A percentile compares a stretch with the other conserved stretches of the same genome.
Evolutionary conservation across 169 alveolate genomes (phyloP).

Genomic region (Plasmodium reichenowi): DNA sequence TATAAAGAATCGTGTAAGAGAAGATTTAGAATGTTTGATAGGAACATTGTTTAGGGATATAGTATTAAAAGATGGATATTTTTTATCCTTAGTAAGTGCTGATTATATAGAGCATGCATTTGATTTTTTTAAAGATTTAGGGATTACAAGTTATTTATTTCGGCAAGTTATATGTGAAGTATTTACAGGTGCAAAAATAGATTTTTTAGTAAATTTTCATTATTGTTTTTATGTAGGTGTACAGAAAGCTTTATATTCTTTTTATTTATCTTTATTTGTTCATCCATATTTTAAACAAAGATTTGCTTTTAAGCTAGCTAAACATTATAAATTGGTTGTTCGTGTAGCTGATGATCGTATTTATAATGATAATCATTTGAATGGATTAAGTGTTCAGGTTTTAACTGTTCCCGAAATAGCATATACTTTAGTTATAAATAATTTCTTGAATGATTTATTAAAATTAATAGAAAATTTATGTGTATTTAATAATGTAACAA

Average conservation of each 20-base stretch:
- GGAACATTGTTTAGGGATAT: slow-evolving; percentile 57
- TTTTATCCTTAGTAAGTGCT: slow-evolving; percentile 29
- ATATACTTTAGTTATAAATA: slow-evolving; percentile 61
- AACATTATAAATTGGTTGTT: slow-evolving; percentile 24
- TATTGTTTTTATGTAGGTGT: slow-evolving; percentile 36
- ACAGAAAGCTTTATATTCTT: slow-evolving; percentile 42
- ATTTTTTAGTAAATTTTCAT: slow-evolving; percentile 49
- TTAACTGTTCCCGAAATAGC: slow-evolving; percentile 68
- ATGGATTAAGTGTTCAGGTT: slow-evolving; percentile 52
- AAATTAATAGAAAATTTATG: slow-evolving; percentile 42
- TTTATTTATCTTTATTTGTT: slow-evolving; percentile 58
- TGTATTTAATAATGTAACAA: slow-evolving; percentile 17
- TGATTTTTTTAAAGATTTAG: slow-evolving; percentile 66
- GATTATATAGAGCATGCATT: slow-evolving; percentile 47
- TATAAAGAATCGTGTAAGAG: slow-evolving; percentile 28
- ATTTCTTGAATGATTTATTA: slow-evolving; percentile 50
- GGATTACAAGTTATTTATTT: slow-evolving; percentile 57
- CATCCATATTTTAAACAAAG: slow-evolving; percentile 67
- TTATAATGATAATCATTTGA: slow-evolving; percentile 28
- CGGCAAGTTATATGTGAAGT: slow-evolving; percentile 59
- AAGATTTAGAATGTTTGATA: slow-evolving; percentile 28
- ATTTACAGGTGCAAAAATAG: slow-evolving; percentile 36
- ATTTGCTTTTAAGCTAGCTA: slow-evolving; percentile 55
- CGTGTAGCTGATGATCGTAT: slow-evolving; percentile 25
- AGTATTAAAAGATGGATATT: slow-evolving; percentile 46